These are phyloP conservation scores for Mycogone perniciosa DNA, from an alignment of 2,329 filamentous ascomycete species.

Conservation along the genomic window DNA sequence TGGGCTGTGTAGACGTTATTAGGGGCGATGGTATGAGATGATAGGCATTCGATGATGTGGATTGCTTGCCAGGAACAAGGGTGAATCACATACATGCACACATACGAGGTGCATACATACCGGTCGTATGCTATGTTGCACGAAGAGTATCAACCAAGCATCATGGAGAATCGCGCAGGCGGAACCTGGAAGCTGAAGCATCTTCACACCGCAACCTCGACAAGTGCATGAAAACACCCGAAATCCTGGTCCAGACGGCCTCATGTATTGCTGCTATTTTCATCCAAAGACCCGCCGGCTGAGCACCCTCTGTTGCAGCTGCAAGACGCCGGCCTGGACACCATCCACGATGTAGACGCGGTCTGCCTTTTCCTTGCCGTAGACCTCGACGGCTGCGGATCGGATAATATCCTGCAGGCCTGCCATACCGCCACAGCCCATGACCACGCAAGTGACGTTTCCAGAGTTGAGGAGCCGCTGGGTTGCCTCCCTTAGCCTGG, in stretches of 20 bases:
- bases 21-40: not conserved
- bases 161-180: not conserved
- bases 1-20: no score
- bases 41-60: not conserved
- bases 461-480: constrained; percentile 53
- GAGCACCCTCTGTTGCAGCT: constrained; percentile 50
- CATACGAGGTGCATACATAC: constrained; percentile 4
- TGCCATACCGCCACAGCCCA: constrained; percentile 90
- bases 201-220: constrained; percentile 1
- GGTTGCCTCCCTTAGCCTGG: constrained; percentile 64
- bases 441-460: constrained; percentile 61
- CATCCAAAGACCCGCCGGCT: constrained; percentile 34
- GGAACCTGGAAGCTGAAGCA: not conserved
- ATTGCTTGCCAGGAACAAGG: not conserved
- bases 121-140: not conserved
- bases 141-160: not conserved
- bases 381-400: constrained; percentile 55
- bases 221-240: not conserved
- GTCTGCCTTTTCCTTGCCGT: constrained; percentile 12
- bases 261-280: not conserved
- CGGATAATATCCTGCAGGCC: constrained; percentile 74
- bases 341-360: constrained; percentile 65
- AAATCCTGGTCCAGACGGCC: not conserved
- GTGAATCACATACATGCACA: not conserved
- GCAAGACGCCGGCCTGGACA: constrained; percentile 61